Evolutionary conservation across 2,329 filamentous ascomycete species (phyloP).

Genomic region (Exophiala viscosa): DNA sequence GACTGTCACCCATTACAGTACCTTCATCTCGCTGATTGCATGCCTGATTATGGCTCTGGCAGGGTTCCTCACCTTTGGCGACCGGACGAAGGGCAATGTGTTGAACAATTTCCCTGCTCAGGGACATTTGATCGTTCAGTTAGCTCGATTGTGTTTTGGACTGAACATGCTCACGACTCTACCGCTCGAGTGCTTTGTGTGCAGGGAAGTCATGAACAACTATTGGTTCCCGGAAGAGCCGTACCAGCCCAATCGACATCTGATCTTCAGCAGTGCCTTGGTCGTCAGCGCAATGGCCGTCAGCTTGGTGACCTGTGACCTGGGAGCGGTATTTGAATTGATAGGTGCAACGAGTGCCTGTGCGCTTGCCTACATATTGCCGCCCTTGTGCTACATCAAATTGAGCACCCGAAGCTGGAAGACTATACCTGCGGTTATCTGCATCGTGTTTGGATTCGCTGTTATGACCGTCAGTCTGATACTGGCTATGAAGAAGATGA

Average conservation of each 20-base stretch:
- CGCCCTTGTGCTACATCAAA: conserved; percentile 92
- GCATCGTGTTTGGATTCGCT: conserved; percentile 70
- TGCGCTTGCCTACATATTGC: conserved; percentile 89
- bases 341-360: conserved; percentile 94
- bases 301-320: conserved; percentile 82
- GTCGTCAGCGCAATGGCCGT: conserved; percentile 75
- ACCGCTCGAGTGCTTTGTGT: conserved; percentile 95
- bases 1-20: conserved; percentile 89
- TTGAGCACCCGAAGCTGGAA: conserved; percentile 67
- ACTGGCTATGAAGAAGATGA: conserved; percentile 68
- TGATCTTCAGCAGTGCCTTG: conserved; percentile 79
- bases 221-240: conserved; percentile 71
- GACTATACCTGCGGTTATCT: conserved; percentile 67
- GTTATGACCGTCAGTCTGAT: conserved; percentile 80
- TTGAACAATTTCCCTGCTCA: conserved; percentile 94
- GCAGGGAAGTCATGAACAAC: conserved; percentile 90
- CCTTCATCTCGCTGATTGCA: conserved; percentile 82
- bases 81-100: conserved; percentile 88
- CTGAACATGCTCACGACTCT: conserved; percentile 98
- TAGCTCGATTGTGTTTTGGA: conserved; percentile 91
- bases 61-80: conserved; percentile 90
- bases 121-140: conserved; percentile 81
- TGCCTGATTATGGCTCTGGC: conserved; percentile 83
- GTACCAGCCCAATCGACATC: conserved; percentile 77
- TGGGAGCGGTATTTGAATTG: conserved; percentile 91